Percentiles rank a stretch among this genome's conserved stretches.
Evolutionary conservation across 495 filamentous ascomycete genomes (phyloP).

Genomic region (Podospora fimiseda): DNA sequence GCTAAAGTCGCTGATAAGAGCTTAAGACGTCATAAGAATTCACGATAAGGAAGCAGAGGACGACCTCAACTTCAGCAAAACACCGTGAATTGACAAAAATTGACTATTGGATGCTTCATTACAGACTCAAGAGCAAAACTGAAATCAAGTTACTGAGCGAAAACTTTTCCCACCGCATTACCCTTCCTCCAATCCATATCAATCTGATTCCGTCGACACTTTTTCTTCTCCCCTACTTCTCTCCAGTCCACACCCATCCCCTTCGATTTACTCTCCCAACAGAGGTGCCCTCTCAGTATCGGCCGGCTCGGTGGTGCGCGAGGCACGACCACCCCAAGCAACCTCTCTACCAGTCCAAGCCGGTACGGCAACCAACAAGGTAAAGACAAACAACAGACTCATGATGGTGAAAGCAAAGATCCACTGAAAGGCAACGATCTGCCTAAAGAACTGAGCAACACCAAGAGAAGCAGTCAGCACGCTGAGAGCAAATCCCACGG

Average conservation of each 20-base stretch:
- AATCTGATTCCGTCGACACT: background rate
- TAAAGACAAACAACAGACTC: constrained; percentile 60
- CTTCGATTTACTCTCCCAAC: constrained; percentile 30
- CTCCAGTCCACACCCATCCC: background rate
- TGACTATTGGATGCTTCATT: too few species aligned
- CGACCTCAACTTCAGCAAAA: too few species aligned
- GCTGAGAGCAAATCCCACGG: constrained; percentile 71
- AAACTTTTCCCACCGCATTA: background rate
- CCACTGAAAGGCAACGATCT: constrained; percentile 75
- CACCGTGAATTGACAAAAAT: too few species aligned
- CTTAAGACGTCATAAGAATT: background rate
- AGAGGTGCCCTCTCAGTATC: constrained; percentile 50
- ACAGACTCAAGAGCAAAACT: too few species aligned
- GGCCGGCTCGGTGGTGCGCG: constrained; percentile 12
- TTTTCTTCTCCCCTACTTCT: background rate
- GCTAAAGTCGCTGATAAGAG: background rate
- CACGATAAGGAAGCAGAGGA: background rate
- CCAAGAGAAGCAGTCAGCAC: constrained; percentile 68
- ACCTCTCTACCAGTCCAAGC: constrained; percentile 50
- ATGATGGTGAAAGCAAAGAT: constrained; percentile 86
- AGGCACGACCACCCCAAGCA: constrained; percentile 23
- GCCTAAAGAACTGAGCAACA: constrained; percentile 64
- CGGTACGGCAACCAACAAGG: constrained; percentile 57
- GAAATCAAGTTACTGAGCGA: background rate
- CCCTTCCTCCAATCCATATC: background rate